Evolutionary conservation across 2,329 filamentous ascomycete species (phyloP), one percentile per base, ranked within the genome.

Genomic region (Metarhizium guizhouense): DNA sequence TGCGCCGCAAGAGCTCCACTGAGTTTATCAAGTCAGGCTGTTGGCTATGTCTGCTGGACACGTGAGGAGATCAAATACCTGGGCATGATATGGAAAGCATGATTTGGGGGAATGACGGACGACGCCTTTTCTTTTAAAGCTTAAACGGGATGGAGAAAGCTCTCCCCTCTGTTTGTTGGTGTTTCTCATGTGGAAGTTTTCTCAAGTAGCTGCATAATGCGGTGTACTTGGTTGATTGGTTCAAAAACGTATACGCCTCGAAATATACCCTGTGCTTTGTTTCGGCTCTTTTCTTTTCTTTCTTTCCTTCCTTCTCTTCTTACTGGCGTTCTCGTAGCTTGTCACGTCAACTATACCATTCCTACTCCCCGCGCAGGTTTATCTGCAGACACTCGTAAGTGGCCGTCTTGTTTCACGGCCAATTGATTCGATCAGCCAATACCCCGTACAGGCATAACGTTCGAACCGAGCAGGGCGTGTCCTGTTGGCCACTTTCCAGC

Each of bases 1-100:
- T 13, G 73, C 74, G 13, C 77, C 78, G 36, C 78, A 78, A 6
- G 70, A 68, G 11, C 45, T 56, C 53, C 66, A 66, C 56, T 71
- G 53, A 69, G 56, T 20, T 56, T 20, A 16, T n/a, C 43, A 32
- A 43, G 8, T 2, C 47, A 20, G 40, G 7, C 8, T 38, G 11
- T 34, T 48, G 5, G 7, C 20, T 7, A 8, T 48, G 7, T 30
- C 10, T 6, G 42, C n/a, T 18, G 42, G 18, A 20, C n/a, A 7
- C n/a, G 6, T 18, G 42, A 6, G 42, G 18, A 18, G 42, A 16
- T 8, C n/a, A 45, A 20, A 8, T 7, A 6, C n/a, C 6, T 20
- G 42, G 16, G 6, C 42, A 20, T 45, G 4, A 45, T 20, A 16
- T 14, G 16, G 16, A 13, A 7, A 10, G 42, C 18, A 45, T 7